Evolutionary conservation across 192 early-diverging fungal species (phyloP), one percentile per base, ranked within the genome.

Genomic region (Coemansia sp.): DNA sequence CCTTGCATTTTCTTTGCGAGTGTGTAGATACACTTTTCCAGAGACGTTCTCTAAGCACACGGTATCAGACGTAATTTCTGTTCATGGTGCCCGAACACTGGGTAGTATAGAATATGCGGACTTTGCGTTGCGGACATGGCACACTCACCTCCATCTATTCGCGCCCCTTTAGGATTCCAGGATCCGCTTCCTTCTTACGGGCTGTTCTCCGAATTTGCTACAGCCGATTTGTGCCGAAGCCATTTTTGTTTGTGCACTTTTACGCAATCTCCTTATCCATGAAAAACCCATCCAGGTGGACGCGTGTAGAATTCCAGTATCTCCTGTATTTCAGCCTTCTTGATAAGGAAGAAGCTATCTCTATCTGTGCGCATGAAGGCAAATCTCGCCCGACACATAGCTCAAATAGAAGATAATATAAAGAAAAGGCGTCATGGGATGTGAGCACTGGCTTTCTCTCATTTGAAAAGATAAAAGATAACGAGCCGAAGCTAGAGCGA

Each of bases 401-500:
- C 0, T 8, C 26, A 26, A 26, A 26, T 3, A 26, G 26, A 26
- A 26, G 26, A 26, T 2, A 26, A 26, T 26, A 26, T 26, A 26
- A 3, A 26, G 26, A 26, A 52, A 40, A 39, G 10, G 39, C 57
- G 57, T 59, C 57, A 59, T 40, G 57, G 36, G 51, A n/a, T 47
- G 46, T 47, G 46, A 16, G 8, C 39, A 41, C 11, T 13, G n/a
- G 7, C 57, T 2, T 5, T 22, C 39, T 41, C n/a, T n/a, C 37
- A 11, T 56, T 15, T 6, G n/a, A 37, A 41, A 37, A 41, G 57
- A 37, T 59, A 59, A 59, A 58, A 58, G 57, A 59, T 59, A 59
- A 47, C 16, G 46, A n/a, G 46, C 46, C 26, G 26, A 26, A 26
- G 26, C 26, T 26, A 3, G 26, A 26, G 26, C 26, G 26, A 26